Percentiles rank a stretch among this genome's conserved stretches.
phyloP scores from a whole-genome alignment of 1,284 basidiomycete genomes.

The Ustilago tritici region DNA sequence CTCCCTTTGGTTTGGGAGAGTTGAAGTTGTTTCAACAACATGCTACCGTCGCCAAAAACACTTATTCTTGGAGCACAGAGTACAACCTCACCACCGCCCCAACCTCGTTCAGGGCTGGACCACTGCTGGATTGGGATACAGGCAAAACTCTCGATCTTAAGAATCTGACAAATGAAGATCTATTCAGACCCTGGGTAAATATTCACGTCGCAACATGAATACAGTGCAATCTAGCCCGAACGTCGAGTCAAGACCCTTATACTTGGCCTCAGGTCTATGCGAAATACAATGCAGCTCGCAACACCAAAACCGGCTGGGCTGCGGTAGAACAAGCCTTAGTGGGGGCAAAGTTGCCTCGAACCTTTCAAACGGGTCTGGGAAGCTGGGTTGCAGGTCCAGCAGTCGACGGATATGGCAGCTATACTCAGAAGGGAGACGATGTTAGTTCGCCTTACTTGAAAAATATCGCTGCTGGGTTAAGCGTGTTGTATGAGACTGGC shows the following conservation, averaged over 20 bases:
- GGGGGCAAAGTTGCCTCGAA: conserved; percentile 23
- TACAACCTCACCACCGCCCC: conserved; percentile 38
- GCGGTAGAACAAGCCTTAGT: conserved; percentile 18
- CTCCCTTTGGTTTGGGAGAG: conserved; percentile 54
- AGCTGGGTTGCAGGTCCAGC: conserved; percentile 68
- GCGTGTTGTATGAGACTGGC: conserved; percentile 53
- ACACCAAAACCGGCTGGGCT: conserved; percentile 10
- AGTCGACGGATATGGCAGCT: conserved; percentile 53
- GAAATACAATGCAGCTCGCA: conserved; percentile 26
- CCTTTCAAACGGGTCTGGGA: conserved; percentile 55
- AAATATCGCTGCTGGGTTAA: conserved; percentile 53
- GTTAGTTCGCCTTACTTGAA: conserved; percentile 59
- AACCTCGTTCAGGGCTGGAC: conserved; percentile 26
- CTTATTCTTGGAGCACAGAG: conserved; percentile 49
- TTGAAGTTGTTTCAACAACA: conserved; percentile 56
- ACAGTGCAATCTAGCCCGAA: conserved; percentile 62
- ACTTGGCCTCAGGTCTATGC: conserved; percentile 50
- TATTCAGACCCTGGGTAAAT: conserved; percentile 67
- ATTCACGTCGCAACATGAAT: conserved; percentile 67
- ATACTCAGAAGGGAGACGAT: conserved; percentile 59
- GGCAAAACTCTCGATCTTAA: conserved; percentile 44
- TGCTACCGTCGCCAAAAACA: conserved; percentile 43
- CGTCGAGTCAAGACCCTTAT: conserved; percentile 60
- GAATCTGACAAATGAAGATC: conserved; percentile 48
- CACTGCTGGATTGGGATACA: conserved; percentile 58